These are phyloP conservation scores for Brettanomyces anomalus DNA, from an alignment of 805 yeast genomes.

Conservation along the genomic window DNA sequence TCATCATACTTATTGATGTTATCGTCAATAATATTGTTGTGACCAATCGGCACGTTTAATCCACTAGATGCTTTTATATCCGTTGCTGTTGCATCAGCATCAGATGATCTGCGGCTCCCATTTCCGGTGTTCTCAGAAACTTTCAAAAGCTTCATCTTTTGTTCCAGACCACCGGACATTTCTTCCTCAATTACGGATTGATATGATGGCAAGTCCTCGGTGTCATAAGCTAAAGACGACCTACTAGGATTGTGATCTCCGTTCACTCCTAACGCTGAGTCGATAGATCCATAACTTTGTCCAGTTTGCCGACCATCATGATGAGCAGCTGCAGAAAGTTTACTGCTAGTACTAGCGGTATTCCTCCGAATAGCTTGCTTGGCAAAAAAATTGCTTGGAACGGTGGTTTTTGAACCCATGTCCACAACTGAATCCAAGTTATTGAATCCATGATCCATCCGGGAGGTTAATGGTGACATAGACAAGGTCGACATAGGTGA, in stretches of 20 bases:
- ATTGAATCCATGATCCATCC: constrained; percentile 1
- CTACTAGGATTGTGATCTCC: constrained; percentile 15
- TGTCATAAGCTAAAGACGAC: constrained; percentile 18
- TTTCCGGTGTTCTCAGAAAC: constrained; percentile 10
- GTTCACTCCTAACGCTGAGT: neutral
- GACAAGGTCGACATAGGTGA: constrained; percentile 28
- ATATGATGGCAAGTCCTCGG: constrained; percentile 19
- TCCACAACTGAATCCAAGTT: constrained; percentile 13
- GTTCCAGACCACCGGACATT: constrained; percentile 11
- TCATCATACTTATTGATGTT: constrained; percentile 1
- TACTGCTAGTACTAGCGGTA: neutral
- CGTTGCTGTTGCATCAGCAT: neutral
- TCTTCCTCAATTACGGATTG: constrained; percentile 19
- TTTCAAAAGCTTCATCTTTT: constrained; percentile 17
- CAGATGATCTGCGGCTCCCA: neutral
- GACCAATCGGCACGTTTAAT: constrained; percentile 2
- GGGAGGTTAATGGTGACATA: constrained; percentile 9
- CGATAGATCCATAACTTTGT: neutral
- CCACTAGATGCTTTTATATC: constrained; percentile 1
- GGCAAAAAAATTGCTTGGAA: constrained; percentile 2
- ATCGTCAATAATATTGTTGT: constrained; percentile 1
- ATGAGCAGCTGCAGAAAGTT: constrained; percentile 1
- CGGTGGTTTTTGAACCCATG: neutral
- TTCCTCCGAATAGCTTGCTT: constrained; percentile 7
- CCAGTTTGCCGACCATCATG: neutral